These are phyloP conservation scores for Monosporozyma servazzii DNA, from an alignment of 805 yeast genomes.

Conservation along the genomic window DNA sequence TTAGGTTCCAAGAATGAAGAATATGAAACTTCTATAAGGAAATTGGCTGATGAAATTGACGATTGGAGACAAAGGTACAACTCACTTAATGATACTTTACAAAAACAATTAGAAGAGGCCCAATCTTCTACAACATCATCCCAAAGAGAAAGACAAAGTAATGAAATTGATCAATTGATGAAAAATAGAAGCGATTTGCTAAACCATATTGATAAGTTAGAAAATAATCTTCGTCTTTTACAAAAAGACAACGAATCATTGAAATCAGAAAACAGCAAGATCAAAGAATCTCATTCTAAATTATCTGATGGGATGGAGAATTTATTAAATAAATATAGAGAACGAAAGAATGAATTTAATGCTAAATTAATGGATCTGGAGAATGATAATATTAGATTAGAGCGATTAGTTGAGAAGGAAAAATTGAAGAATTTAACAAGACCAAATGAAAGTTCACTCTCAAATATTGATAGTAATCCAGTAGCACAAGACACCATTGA, in stretches of 20 bases:
- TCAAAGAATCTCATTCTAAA: conserved; percentile 4
- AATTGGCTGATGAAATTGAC: conserved; percentile 2
- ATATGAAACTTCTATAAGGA: background rate
- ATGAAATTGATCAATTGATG: conserved; percentile 1
- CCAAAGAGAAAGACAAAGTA: background rate
- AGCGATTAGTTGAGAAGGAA: conserved; percentile 6
- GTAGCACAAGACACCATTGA: conserved; percentile 15
- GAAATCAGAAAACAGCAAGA: conserved; percentile 2
- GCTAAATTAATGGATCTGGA: conserved; percentile 19
- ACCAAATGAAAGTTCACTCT: background rate
- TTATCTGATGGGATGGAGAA: conserved; percentile 1
- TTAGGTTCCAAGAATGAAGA: background rate
- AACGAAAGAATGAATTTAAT: conserved; percentile 16
- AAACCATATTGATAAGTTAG: background rate
- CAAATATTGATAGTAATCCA: conserved; percentile 2
- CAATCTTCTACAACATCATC: background rate
- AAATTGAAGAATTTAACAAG: conserved; percentile 1
- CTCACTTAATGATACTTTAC: conserved; percentile 2
- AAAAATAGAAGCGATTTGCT: background rate
- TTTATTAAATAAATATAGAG: conserved; percentile 10
- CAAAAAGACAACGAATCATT: background rate
- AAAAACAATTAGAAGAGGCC: conserved; percentile 1
- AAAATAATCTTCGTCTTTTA: background rate
- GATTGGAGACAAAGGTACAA: conserved; percentile 6
- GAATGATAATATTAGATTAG: conserved; percentile 20